Percentiles rank a stretch among this genome's conserved stretches.
phyloP scores from a whole-genome alignment of 495 filamentous ascomycete genomes.

The Chaetomidium leptoderma region DNA sequence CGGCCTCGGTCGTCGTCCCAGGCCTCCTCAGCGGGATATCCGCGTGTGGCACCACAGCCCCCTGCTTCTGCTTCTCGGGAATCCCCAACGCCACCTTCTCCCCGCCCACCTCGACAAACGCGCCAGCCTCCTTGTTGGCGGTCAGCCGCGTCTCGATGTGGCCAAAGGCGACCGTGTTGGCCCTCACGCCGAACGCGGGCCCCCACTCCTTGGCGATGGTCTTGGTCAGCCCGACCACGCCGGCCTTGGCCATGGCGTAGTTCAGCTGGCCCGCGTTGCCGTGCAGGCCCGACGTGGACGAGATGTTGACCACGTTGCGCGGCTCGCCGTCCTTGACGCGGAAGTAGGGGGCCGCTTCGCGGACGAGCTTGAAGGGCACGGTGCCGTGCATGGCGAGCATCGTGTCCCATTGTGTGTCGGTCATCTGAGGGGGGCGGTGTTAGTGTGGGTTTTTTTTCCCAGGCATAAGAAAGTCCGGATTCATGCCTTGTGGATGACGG shows the following conservation, averaged over 20 bases:
- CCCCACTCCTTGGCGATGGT: conserved; percentile 93
- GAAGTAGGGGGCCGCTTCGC: conserved; percentile 78
- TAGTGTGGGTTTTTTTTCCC: no score
- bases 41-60: conserved; percentile 38
- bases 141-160: conserved; percentile 74
- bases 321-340: conserved; percentile 76
- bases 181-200: conserved; percentile 72
- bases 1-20: conserved; percentile 74
- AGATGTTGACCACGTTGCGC: conserved; percentile 76
- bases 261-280: conserved; percentile 85
- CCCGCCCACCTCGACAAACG: conserved; percentile 71
- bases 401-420: conserved; percentile 86
- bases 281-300: conserved; percentile 70
- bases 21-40: conserved; percentile 76
- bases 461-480: background rate
- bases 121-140: conserved; percentile 73
- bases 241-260: conserved; percentile 79
- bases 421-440: conserved; percentile 55
- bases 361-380: conserved; percentile 75
- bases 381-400: conserved; percentile 77
- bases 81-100: conserved; percentile 76
- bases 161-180: conserved; percentile 81
- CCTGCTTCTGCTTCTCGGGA: conserved; percentile 45
- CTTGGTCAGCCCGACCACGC: conserved; percentile 72
- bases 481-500: conserved; percentile 75